Evolutionary conservation across 2,329 filamentous ascomycete genomes (phyloP), one percentile per base, ranked within the genome.

Genomic region (Verticillium zaregamsianum): DNA sequence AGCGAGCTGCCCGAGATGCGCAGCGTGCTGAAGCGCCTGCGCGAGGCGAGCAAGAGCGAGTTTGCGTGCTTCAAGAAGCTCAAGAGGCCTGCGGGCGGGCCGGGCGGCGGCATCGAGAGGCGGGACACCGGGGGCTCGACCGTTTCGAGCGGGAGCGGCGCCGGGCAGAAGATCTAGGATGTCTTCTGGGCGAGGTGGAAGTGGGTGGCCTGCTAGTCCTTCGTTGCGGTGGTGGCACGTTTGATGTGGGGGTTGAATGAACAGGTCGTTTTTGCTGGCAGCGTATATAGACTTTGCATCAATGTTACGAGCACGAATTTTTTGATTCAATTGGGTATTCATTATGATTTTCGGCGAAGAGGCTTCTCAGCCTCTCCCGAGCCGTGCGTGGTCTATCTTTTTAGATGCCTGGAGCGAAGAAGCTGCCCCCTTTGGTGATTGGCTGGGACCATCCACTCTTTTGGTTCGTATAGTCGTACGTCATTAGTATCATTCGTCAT

Each of bases 1-100:
- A 88, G 86, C 60, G 94, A 98, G 78, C 77, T 99, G 67, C 91
- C 92, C 2, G 92, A 93, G 72, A 93, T 99, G 91, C 86, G 94
- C 65, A 88, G 85, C 58, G 88, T 94, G 55, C 79, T 99, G 67
- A 98, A 97, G 83, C 86, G 86, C 68, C 78, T 97, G 67, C 82
- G 92, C 62, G 92, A 96, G 71, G 86, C 87, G 55, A 94, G 90
- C 67, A 90, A 90, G 76, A 92, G 88, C 66, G 91, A 96, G 74
- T 97, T 97, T 79, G 86, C 88, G n/a, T 93, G 91, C 74, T 94
- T 94, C 73, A 88, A 85, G 73, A 90, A 89, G 74, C 79, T 80
- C 23, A 85, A 85, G 73, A 52, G 81, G 64, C 71, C 76, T 12
- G 75, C 73, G 1, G 69, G 72, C 28, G 67, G 81, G 64, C 71